Evolutionary conservation across 2,329 filamentous ascomycete species (phyloP), one percentile per base, ranked within the genome.

Genomic region (Alternaria viburni): DNA sequence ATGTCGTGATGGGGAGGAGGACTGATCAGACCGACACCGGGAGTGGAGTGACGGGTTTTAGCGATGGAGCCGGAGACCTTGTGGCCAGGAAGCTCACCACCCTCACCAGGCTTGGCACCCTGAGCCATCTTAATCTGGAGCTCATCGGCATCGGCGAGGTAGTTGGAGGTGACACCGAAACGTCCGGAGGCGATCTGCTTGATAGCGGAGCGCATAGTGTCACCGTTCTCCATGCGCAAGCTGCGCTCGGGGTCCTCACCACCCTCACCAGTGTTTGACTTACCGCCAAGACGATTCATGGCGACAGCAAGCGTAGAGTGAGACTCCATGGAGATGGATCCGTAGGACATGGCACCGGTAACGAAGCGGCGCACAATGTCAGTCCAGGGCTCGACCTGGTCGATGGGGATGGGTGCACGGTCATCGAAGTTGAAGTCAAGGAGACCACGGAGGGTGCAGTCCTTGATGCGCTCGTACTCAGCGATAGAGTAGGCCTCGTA

Each of bases 121-220:
- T 98, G 95, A 10, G 95, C 95, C 95, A 98, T 98, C 88, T 98
- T 98, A 84, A 98, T 98, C 81, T 98, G 95, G 49, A 98, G 86
- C 83, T 98, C 94, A 76, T 98, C 95, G 17, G 95, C 93, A 80
- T 98, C 95, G 54, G 94, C 93, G 15, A 98, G 88, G 79, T 97
- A 98, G 78, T 93, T 92, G 62, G 93, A 96, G 2, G 95, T 98
- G 66, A 97, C 95, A 85, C 95, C 95, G 76, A 98, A 98, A 76
- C 95, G 92, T 67, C 95, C 95, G 49, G 93, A 97, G 47, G 95
- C 95, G 74, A 98, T 92, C 84, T 98, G 95, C 84, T 98, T 98
- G 82, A 98, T 98, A 56, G 95, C 92, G 70, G 94, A 97, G 64
- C 95, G 90, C 93, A 97, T 97, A 3, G 93, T 97, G 76, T 98